phyloP scores from a whole-genome alignment of 2,329 filamentous ascomycete species.

The Arthrobotrys conoides region DNA sequence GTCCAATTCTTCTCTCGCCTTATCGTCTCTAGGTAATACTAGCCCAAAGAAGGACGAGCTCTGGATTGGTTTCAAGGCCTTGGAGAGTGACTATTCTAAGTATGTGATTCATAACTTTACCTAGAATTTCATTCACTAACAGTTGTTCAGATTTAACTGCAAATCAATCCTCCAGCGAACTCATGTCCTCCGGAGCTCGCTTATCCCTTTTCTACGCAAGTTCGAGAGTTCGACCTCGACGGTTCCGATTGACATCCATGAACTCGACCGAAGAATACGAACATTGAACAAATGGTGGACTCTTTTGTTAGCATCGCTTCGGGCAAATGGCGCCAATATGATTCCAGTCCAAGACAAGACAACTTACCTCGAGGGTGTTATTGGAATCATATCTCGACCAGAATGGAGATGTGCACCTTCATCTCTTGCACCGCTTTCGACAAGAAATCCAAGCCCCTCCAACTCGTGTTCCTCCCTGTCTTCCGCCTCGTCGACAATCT shows the following conservation, averaged over 20 bases:
- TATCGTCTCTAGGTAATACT: constrained; percentile 52
- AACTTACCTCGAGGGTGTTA: constrained; percentile 81
- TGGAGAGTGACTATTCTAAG: constrained; percentile 79
- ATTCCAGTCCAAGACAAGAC: constrained; percentile 88
- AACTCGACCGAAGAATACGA: constrained; percentile 82
- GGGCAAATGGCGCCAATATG: constrained; percentile 78
- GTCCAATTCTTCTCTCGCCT: constrained; percentile 44
- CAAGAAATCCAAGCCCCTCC: constrained; percentile 70
- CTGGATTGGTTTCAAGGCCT: constrained; percentile 77
- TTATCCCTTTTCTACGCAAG: constrained; percentile 83
- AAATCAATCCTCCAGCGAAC: constrained; percentile 83
- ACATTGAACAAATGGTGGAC: constrained; percentile 95
- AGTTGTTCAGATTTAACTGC: constrained; percentile 74
- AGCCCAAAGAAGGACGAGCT: constrained; percentile 76
- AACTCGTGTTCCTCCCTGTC: constrained; percentile 69
- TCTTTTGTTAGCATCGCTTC: constrained; percentile 83
- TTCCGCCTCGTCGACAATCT: constrained; percentile 76
- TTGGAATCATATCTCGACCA: constrained; percentile 86
- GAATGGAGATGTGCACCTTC: constrained; percentile 86
- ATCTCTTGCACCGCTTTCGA: constrained; percentile 75
- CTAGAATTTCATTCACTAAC: constrained; percentile 11
- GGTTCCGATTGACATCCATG: constrained; percentile 78
- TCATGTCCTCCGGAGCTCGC: constrained; percentile 78
- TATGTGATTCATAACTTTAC: constrained; percentile 65
- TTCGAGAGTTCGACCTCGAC: constrained; percentile 79